Evolutionary conservation across 805 yeast species (phyloP).

Genomic region (Wickerhamomyces xylosicus): DNA sequence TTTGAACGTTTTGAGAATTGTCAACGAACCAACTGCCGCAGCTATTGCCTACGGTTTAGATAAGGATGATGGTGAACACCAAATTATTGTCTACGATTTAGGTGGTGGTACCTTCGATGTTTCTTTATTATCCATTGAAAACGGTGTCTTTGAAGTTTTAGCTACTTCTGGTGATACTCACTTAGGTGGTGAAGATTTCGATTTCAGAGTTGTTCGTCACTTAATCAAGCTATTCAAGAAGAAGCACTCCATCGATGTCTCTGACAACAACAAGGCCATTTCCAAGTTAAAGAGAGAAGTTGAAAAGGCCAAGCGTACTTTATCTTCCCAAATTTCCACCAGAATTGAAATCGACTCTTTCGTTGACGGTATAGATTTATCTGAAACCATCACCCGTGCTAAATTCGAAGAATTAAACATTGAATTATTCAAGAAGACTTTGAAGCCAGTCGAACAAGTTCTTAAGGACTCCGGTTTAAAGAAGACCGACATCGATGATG

Average conservation of each 20-base stretch:
- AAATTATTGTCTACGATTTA: slow-evolving; percentile 84
- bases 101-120: slow-evolving; percentile 99
- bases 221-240: slow-evolving; percentile 83
- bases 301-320: slow-evolving; percentile 95
- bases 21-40: slow-evolving; percentile 94
- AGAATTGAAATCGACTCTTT: slow-evolving; percentile 95
- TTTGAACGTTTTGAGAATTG: slow-evolving; percentile 77
- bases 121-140: slow-evolving; percentile 76
- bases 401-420: slow-evolving; percentile 94
- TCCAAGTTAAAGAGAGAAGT: slow-evolving; percentile 95
- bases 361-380: slow-evolving; percentile 89
- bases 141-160: slow-evolving; percentile 86
- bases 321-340: slow-evolving; percentile 91
- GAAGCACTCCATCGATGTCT: slow-evolving; percentile 80
- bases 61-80: slow-evolving; percentile 71
- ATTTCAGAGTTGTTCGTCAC: slow-evolving; percentile 79
- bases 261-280: slow-evolving; percentile 74
- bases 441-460: slow-evolving; percentile 94
- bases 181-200: slow-evolving; percentile 97
- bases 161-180: slow-evolving; percentile 96
- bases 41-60: slow-evolving; percentile 96
- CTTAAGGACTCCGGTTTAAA: slow-evolving; percentile 86
- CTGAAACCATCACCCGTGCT: slow-evolving; percentile 93
- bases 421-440: slow-evolving; percentile 86
- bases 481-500: slow-evolving; percentile 84